Percentiles rank a stretch among this genome's conserved stretches.
phyloP scores from a whole-genome alignment of 805 yeast species.

The Lipomyces spencermartinsiae region DNA sequence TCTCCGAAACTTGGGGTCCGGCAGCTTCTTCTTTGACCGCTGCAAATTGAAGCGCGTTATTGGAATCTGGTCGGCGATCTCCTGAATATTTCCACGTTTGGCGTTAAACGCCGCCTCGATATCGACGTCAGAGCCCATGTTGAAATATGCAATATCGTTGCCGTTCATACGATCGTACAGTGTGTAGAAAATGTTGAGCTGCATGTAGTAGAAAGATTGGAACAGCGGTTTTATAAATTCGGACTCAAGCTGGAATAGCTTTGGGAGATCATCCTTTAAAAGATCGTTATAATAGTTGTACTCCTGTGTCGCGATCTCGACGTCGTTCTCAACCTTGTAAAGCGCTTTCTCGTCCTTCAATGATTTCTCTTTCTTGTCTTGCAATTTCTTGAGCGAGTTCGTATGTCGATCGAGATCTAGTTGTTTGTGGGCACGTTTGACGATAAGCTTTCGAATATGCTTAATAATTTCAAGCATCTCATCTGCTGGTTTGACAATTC shows the following conservation, averaged over 20 bases:
- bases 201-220: constrained; percentile 96
- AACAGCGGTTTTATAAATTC: constrained; percentile 93
- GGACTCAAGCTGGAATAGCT: constrained; percentile 84
- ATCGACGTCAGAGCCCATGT: constrained; percentile 67
- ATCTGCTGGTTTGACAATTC: constrained; percentile 90
- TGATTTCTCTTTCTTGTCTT: constrained; percentile 80
- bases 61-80: constrained; percentile 86
- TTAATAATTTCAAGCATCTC: constrained; percentile 84
- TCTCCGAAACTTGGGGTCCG: constrained; percentile 26
- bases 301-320: constrained; percentile 91
- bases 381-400: constrained; percentile 70
- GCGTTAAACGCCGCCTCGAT: constrained; percentile 76
- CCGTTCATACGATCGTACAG: constrained; percentile 90
- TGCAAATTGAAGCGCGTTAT: constrained; percentile 76
- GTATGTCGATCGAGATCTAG: constrained; percentile 89
- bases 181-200: constrained; percentile 93
- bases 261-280: constrained; percentile 88
- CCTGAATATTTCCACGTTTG: constrained; percentile 92
- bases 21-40: constrained; percentile 24
- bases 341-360: constrained; percentile 90
- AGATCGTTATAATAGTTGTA: constrained; percentile 94
- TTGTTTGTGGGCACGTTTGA: constrained; percentile 94
- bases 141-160: constrained; percentile 96
- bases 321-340: constrained; percentile 87
- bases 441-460: constrained; percentile 87